phyloP scores from a whole-genome alignment of 306 rosid genomes.

The Fragaria nilgerrensis region DNA sequence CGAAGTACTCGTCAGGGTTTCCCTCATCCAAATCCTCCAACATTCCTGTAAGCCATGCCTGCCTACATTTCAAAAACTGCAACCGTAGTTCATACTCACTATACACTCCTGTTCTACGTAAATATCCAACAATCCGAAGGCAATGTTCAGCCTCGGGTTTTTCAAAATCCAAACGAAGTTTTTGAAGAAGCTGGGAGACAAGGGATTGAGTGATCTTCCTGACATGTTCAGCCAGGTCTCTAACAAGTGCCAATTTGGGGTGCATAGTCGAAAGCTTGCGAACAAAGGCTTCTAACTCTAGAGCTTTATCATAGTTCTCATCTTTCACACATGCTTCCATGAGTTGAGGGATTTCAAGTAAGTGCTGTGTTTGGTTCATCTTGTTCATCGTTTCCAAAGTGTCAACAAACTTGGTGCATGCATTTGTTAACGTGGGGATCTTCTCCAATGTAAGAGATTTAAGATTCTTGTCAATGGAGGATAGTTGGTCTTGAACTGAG shows the following conservation, averaged over 20 bases:
- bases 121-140: slow-evolving; percentile 84
- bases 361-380: slow-evolving; percentile 92
- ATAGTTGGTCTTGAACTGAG: slow-evolving; percentile 78
- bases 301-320: slow-evolving; percentile 94
- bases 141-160: slow-evolving; percentile 62
- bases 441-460: slow-evolving; percentile 57
- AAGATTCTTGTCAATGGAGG: slow-evolving; percentile 50
- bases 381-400: slow-evolving; percentile 77
- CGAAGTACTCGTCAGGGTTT: slow-evolving; percentile 79
- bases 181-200: slow-evolving; percentile 87
- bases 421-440: slow-evolving; percentile 73
- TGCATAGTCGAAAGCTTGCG: slow-evolving; percentile 87
- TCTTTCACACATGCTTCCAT: slow-evolving; percentile 90
- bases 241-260: slow-evolving; percentile 77
- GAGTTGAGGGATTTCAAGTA: slow-evolving; percentile 96
- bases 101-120: slow-evolving; percentile 86
- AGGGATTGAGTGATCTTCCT: slow-evolving; percentile 88
- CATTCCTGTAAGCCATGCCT: slow-evolving; percentile 94
- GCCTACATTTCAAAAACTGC: slow-evolving; percentile 96
- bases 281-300: slow-evolving; percentile 88
- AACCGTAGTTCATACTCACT: slow-evolving; percentile 90
- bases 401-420: slow-evolving; percentile 77
- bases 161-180: slow-evolving; percentile 86
- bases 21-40: slow-evolving; percentile 88
- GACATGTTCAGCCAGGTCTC: slow-evolving; percentile 77